A percentile compares a stretch with the other conserved stretches of the same genome.
Conservation (phyloP, 495 filamentous ascomycete genomes). For the Cercophora scortea region DNA sequence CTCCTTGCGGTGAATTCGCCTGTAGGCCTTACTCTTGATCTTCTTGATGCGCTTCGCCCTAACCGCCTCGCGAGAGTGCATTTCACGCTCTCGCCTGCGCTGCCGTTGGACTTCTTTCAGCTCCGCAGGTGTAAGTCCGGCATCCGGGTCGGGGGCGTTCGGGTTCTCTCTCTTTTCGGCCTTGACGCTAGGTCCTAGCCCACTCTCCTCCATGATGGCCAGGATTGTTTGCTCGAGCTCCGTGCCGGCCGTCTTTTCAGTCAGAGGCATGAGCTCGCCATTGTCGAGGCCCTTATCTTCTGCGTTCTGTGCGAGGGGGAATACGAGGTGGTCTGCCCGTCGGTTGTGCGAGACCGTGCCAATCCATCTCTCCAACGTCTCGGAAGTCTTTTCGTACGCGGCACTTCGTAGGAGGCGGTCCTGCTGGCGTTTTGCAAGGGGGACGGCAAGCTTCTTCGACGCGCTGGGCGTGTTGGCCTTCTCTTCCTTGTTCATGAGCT, state of each 20-base stretch:
- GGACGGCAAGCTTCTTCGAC: constrained; percentile 70
- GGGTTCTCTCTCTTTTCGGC: constrained; percentile 50
- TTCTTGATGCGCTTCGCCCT: constrained; percentile 91
- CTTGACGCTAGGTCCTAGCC: constrained; percentile 47
- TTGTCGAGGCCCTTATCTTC: constrained; percentile 41
- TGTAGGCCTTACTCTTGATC: constrained; percentile 93
- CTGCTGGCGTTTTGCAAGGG: constrained; percentile 82
- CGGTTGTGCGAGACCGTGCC: constrained; percentile 94
- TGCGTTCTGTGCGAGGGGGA: constrained; percentile 73
- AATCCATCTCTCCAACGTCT: constrained; percentile 82
- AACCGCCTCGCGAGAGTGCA: constrained; percentile 85
- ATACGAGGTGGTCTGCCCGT: constrained; percentile 83
- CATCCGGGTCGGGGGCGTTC: constrained; percentile 60
- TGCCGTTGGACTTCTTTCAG: constrained; percentile 66
- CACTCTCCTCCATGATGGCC: constrained; percentile 81
- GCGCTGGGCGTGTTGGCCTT: constrained; percentile 45
- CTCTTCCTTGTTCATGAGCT: constrained; percentile 52
- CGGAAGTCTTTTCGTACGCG: constrained; percentile 85
- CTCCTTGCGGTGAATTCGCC: constrained; percentile 85
- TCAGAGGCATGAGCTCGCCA: constrained; percentile 47
- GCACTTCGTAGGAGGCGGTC: constrained; percentile 77
- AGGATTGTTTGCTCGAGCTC: constrained; percentile 80
- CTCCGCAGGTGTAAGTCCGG: constrained; percentile 58
- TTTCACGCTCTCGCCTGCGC: constrained; percentile 69
- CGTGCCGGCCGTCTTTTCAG: constrained; percentile 53